These are phyloP conservation scores for Russula griseocarnosa DNA, from an alignment of 768 basidiomycete genomes.

Conservation along the genomic window DNA sequence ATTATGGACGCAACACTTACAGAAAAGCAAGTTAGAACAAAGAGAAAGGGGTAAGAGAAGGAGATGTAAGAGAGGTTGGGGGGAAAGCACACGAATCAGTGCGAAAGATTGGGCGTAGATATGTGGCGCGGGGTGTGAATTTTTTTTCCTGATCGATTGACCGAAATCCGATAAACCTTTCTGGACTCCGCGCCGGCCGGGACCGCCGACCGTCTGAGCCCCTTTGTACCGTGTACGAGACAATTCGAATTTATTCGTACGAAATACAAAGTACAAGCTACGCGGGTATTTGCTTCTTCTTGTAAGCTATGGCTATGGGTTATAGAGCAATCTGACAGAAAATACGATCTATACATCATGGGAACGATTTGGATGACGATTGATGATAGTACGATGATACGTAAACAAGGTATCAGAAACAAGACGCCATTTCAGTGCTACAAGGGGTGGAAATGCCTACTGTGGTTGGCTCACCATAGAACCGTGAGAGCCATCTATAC, in stretches of 20 bases:
- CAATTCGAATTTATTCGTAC: neutral
- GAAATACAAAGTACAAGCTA: slow-evolving; percentile 14
- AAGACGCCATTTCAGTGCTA: slow-evolving; percentile 5
- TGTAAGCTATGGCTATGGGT: slow-evolving; percentile 12
- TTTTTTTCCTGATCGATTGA: slow-evolving; percentile 29
- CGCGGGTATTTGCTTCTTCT: slow-evolving; percentile 6
- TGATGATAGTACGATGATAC: slow-evolving; percentile 17
- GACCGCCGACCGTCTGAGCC: slow-evolving; percentile 3
- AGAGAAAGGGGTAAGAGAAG: slow-evolving; percentile 41
- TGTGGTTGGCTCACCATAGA: slow-evolving; percentile 1
- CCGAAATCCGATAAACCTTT: slow-evolving; percentile 26
- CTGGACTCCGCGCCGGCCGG: slow-evolving; percentile 23
- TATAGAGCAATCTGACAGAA: slow-evolving; percentile 4
- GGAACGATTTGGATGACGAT: slow-evolving; percentile 6
- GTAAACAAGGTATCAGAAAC: slow-evolving; percentile 20
- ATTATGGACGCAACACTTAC: slow-evolving; percentile 37
- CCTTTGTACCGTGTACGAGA: neutral
- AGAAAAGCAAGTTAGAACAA: slow-evolving; percentile 40
- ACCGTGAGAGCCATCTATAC: slow-evolving; percentile 13
- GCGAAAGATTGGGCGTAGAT: slow-evolving; percentile 35
- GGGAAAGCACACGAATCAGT: slow-evolving; percentile 36
- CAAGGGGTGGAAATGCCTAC: slow-evolving; percentile 7
- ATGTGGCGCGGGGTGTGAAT: slow-evolving; percentile 30
- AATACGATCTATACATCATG: slow-evolving; percentile 17
- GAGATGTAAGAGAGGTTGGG: slow-evolving; percentile 44